Evolutionary conservation across 139 green algal genomes (phyloP), one percentile per base, ranked within the genome.

Genomic region (Mychonastes homosphaera): DNA sequence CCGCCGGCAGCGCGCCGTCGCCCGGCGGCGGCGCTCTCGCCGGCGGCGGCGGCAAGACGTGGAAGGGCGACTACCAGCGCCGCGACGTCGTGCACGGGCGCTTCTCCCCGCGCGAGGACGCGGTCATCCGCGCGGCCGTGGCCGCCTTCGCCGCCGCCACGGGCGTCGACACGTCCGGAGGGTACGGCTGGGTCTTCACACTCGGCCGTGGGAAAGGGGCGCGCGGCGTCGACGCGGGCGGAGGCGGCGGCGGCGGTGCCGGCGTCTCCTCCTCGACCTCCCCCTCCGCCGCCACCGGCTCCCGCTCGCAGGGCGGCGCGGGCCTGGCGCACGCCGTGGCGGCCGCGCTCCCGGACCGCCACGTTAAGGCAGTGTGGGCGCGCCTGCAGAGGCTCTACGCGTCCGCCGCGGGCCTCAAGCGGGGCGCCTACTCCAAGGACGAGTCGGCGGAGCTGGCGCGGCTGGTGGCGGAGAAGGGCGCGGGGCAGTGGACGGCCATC

Each of bases 401-500:
- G 49, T n/a, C n/a, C n/a, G 41, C 69, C 21, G 53, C 46, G 1
- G 74, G 77, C 51, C 75, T 74, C 41, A 57, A 81, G 78, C 74
- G 77, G 45, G 1, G 30, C 6, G 8, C 6, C 26, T 39, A 6
- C 5, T 12, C 19, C 2, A 10, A 44, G 0, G 71, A 83, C 21
- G 79, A 90, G 55, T 74, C 80, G 34, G 38, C 21, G 8, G 41
- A 49, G 44, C 75, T 90, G 58, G 54, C 54, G 30, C 32, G 65
- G 39, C 56, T 86, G 55, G 78, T 85, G 35, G 32, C 48, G 9
- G 60, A 56, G 41, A 53, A 69, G 21, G 82, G 81, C 12, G 43
- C 54, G n/a, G n/a, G n/a, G 19, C 56, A 57, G 28, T 90, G 82
- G 82, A 76, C 62, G 45, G 52, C 73, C 49, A 83, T 90, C 13